phyloP scores from a whole-genome alignment of 2,329 filamentous ascomycete species.

The Sporothrix globosa region DNA sequence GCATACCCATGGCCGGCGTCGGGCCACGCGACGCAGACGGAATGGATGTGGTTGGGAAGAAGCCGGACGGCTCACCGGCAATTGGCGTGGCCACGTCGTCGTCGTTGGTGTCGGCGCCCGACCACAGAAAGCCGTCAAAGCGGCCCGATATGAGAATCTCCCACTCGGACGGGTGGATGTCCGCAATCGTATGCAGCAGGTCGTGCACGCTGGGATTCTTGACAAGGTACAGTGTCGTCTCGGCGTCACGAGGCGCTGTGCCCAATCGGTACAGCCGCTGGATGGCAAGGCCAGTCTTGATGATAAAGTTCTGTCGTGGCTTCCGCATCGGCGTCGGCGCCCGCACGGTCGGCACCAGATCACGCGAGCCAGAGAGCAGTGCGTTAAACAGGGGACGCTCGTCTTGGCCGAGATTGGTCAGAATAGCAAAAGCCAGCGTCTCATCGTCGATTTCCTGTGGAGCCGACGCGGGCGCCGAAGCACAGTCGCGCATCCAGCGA shows the following conservation, averaged over 20 bases:
- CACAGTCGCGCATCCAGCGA: slow-evolving; percentile 82
- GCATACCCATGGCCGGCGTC: slow-evolving; percentile 52
- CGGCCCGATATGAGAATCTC: slow-evolving; percentile 91
- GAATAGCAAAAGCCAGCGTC: slow-evolving; percentile 88
- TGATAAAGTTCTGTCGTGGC: slow-evolving; percentile 71
- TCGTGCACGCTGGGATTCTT: slow-evolving; percentile 82
- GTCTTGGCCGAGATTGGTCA: slow-evolving; percentile 78
- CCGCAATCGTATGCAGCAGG: slow-evolving; percentile 81
- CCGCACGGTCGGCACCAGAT: slow-evolving; percentile 59
- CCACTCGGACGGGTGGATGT: slow-evolving; percentile 93
- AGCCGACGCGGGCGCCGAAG: slow-evolving; percentile 71
- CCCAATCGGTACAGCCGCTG: slow-evolving; percentile 81
- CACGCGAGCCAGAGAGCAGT: slow-evolving; percentile 65
- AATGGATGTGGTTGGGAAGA: slow-evolving; percentile 22
- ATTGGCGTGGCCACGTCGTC: slow-evolving; percentile 42
- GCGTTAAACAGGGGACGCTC: slow-evolving; percentile 83
- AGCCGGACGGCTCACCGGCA: slow-evolving; percentile 45
- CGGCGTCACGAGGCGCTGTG: slow-evolving; percentile 76
- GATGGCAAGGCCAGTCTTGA: slow-evolving; percentile 75
- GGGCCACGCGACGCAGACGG: slow-evolving; percentile 50
- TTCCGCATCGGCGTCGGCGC: slow-evolving; percentile 71
- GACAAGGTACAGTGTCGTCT: slow-evolving; percentile 82
- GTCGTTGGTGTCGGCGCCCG: slow-evolving; percentile 78
- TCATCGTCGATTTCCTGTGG: slow-evolving; percentile 93
- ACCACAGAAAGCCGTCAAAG: slow-evolving; percentile 95